Evolutionary conservation across 2,329 filamentous ascomycete genomes (phyloP).

Genomic region (Colletotrichum liriopes): DNA sequence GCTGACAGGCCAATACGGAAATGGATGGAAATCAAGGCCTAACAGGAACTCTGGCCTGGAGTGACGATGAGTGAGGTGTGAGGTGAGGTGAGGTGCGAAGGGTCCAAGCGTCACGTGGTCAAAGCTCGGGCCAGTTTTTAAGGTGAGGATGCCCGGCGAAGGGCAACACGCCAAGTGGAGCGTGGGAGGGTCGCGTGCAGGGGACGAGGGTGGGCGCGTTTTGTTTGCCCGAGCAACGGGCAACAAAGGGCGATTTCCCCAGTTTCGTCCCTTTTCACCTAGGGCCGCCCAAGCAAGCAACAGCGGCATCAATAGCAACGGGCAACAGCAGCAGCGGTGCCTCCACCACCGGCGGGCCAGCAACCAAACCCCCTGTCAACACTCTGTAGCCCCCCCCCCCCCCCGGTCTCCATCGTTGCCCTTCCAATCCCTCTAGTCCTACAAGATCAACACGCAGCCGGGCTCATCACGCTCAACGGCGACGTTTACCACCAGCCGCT

Average conservation of each 20-base stretch:
- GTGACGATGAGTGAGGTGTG: neutral
- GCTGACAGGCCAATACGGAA: too few relatives aligned
- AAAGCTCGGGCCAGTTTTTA: constrained; percentile 19
- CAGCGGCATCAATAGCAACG: constrained; percentile 5
- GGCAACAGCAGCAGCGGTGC: neutral
- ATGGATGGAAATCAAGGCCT: too few relatives aligned
- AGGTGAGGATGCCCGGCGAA: constrained; percentile 11
- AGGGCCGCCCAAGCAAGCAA: neutral
- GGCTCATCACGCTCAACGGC: constrained; percentile 21
- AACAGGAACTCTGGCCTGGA: neutral
- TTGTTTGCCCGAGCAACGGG: constrained; percentile 42
- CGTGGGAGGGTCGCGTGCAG: constrained; percentile 29
- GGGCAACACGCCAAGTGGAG: constrained; percentile 25
- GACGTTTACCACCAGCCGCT: neutral
- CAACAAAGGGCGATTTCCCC: constrained; percentile 20
- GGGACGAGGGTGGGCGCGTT: constrained; percentile 28
- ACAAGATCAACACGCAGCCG: constrained; percentile 33
- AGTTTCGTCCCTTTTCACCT: constrained; percentile 9
- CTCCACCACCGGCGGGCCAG: neutral
- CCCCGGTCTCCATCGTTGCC: constrained; percentile 30
- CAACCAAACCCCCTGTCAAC: constrained; percentile 12
- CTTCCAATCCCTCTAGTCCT: constrained; percentile 35
- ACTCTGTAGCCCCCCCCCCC: neutral
- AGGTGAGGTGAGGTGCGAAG: neutral
- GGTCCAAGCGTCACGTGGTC: constrained; percentile 14